These are phyloP conservation scores for Rubus idaeus DNA, from an alignment of 306 rosid species.

Conservation along the genomic window DNA sequence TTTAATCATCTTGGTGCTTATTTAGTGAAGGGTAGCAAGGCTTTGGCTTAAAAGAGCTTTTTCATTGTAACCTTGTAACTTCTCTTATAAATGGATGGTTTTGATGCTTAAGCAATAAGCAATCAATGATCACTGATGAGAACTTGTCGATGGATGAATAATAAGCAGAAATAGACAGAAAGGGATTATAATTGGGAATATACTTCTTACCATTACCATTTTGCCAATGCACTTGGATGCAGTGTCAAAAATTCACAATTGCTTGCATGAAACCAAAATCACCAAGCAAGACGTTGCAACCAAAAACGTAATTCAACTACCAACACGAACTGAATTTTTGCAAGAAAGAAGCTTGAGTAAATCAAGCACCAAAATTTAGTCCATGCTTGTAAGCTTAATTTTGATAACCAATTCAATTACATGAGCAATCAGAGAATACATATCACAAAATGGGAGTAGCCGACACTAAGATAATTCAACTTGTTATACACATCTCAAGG, in stretches of 20 bases:
- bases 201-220: too few relatives aligned
- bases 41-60: not conserved
- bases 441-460: not conserved
- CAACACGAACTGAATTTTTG: not conserved
- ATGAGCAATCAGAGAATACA: constrained; percentile 3
- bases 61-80: constrained; percentile 1
- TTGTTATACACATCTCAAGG: not conserved
- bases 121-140: not conserved
- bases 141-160: not conserved
- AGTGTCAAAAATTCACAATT: not conserved
- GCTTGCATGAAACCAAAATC: not conserved
- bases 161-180: not conserved
- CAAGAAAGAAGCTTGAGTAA: not conserved
- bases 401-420: constrained; percentile 1
- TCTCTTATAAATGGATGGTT: not conserved
- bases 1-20: constrained; percentile 24
- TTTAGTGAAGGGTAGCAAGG: not conserved
- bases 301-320: not conserved
- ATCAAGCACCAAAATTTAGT: not conserved
- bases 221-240: too few relatives aligned
- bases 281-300: not conserved
- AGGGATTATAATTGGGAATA: too few relatives aligned
- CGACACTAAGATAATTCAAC: not conserved
- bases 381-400: not conserved
- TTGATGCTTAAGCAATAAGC: not conserved